Evolutionary conservation across 75 land plant species (phyloP).

Genomic region (Isoetes taiwanensis): DNA sequence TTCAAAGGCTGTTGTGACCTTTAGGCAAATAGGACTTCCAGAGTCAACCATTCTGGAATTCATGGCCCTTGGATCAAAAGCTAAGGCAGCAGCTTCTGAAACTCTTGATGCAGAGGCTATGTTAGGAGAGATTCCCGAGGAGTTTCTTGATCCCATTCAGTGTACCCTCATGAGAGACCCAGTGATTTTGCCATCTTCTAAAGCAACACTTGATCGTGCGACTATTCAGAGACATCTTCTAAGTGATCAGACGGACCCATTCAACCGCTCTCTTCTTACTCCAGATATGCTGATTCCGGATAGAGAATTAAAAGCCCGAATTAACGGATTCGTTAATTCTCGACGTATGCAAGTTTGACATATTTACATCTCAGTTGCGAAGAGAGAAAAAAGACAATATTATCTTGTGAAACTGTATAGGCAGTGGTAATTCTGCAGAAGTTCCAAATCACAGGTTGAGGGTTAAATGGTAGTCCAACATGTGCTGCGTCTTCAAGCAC

Average conservation of each 20-base stretch:
- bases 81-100: constrained; percentile 64
- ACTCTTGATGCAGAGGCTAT: constrained; percentile 81
- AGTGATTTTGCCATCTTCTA: constrained; percentile 89
- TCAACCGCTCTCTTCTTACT: constrained; percentile 89
- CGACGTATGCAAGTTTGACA: too few species aligned
- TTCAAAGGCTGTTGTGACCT: constrained; percentile 59
- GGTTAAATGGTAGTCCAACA: too few species aligned
- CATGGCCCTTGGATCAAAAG: constrained; percentile 53
- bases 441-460: too few species aligned
- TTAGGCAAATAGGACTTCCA: constrained; percentile 38
- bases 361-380: too few species aligned
- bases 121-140: constrained; percentile 96
- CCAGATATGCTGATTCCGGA: constrained; percentile 87
- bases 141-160: constrained; percentile 98
- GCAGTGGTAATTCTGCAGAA: too few species aligned
- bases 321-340: constrained; percentile 71
- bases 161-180: constrained; percentile 97
- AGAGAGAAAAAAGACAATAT: too few species aligned
- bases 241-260: constrained; percentile 95
- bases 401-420: too few species aligned
- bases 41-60: constrained; percentile 57
- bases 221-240: constrained; percentile 92
- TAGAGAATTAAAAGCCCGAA: constrained; percentile 51
- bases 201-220: constrained; percentile 60
- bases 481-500: too few species aligned